phyloP scores from a whole-genome alignment of 2,329 filamentous ascomycete genomes.

The Aschersonia sp. region DNA sequence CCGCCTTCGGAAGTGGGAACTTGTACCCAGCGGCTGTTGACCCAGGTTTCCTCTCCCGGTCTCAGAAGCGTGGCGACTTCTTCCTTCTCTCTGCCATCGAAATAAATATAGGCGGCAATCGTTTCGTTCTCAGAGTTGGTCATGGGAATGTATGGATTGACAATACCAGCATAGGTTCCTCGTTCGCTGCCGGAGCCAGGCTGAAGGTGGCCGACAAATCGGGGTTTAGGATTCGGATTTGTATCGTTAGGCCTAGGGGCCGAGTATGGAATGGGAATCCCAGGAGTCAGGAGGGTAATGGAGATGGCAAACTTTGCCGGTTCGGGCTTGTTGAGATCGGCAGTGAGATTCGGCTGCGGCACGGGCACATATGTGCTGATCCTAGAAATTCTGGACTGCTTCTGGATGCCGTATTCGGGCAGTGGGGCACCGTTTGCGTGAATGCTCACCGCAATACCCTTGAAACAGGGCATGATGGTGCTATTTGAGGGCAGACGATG shows the following conservation, averaged over 20 bases:
- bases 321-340: slow-evolving; percentile 60
- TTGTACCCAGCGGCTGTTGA: slow-evolving; percentile 96
- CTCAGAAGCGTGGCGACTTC: slow-evolving; percentile 90
- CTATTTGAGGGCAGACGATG: slow-evolving; percentile 2
- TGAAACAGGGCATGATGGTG: slow-evolving; percentile 79
- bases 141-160: slow-evolving; percentile 81
- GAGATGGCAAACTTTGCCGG: slow-evolving; percentile 96
- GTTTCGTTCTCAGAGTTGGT: slow-evolving; percentile 92
- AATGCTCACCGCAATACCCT: slow-evolving; percentile 96
- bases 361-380: slow-evolving; percentile 98
- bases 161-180: slow-evolving; percentile 34
- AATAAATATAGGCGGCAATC: slow-evolving; percentile 97
- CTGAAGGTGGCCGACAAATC: slow-evolving; percentile 58
- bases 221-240: slow-evolving; percentile 68
- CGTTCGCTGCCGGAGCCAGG: slow-evolving; percentile 36
- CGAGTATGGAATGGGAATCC: slow-evolving; percentile 83
- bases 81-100: slow-evolving; percentile 88
- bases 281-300: slow-evolving; percentile 84
- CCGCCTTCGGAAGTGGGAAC: slow-evolving; percentile 83
- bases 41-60: slow-evolving; percentile 95
- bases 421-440: slow-evolving; percentile 71
- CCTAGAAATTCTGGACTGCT: slow-evolving; percentile 76
- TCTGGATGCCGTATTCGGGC: slow-evolving; percentile 87
- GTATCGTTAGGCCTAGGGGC: slow-evolving; percentile 65
- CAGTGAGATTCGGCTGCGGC: slow-evolving; percentile 61